Percentiles rank a stretch among this genome's conserved stretches.
phyloP scores from a whole-genome alignment of 1,284 basidiomycete genomes.

The Tylopilus orsonianus region DNA sequence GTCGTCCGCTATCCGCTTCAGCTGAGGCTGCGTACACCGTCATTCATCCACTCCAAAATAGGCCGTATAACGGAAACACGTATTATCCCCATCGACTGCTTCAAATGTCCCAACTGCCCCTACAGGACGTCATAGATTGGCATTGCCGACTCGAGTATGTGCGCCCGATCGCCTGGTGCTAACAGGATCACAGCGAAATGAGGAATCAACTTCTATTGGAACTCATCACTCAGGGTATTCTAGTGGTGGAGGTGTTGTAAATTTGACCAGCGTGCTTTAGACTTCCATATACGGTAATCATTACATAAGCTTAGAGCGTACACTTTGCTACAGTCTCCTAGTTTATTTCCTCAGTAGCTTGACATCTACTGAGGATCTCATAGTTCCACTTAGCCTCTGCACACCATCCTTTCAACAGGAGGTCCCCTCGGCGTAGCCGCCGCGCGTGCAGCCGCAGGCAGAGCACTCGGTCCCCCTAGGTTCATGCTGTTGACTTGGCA shows the following conservation, averaged over 20 bases:
- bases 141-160: conserved; percentile 75
- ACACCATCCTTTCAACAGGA: too few species aligned
- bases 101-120: conserved; percentile 62
- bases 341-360: too few species aligned
- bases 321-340: too few species aligned
- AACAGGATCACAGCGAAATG: neutral
- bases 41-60: neutral
- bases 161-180: conserved; percentile 89
- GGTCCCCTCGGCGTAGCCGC: conserved; percentile 37
- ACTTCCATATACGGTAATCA: too few species aligned
- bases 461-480: conserved; percentile 42
- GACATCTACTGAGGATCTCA: too few species aligned
- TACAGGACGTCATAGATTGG: conserved; percentile 72
- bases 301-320: too few species aligned
- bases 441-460: conserved; percentile 39
- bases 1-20: conserved; percentile 86
- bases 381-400: too few species aligned
- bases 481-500: conserved; percentile 24
- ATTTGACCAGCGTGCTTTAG: too few species aligned
- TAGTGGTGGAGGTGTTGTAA: conserved; percentile 59
- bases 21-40: conserved; percentile 54
- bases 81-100: conserved; percentile 71
- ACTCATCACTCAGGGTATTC: conserved; percentile 79
- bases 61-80: conserved; percentile 32
- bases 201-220: neutral